Conservation (phyloP, 2,329 filamentous ascomycete species). For the Penicillium glabrum region DNA sequence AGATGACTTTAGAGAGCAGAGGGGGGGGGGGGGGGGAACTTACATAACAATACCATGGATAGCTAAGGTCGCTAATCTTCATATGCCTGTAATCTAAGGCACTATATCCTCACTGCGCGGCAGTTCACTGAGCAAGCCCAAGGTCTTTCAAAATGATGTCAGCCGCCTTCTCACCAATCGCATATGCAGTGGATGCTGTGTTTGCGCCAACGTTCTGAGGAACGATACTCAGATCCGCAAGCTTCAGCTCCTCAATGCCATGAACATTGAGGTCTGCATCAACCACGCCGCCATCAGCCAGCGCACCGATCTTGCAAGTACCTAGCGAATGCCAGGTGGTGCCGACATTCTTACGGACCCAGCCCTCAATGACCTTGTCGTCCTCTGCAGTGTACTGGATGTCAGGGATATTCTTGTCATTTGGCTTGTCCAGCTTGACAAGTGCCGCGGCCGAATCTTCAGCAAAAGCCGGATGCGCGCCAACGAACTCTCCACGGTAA, state of each 20-base stretch:
- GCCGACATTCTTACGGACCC: background rate
- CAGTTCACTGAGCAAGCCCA: background rate
- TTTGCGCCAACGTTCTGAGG: background rate
- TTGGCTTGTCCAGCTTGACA: slow-evolving; percentile 1
- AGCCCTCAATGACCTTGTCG: background rate
- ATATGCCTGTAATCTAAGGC: background rate
- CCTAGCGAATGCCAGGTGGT: background rate
- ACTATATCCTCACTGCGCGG: background rate
- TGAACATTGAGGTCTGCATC: background rate
- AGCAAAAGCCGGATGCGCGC: background rate
- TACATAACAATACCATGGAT: too few species aligned
- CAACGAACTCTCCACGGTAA: background rate
- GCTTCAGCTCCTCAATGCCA: background rate
- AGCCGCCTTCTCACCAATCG: slow-evolving; percentile 1
- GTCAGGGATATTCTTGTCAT: background rate
- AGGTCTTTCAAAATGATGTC: background rate
- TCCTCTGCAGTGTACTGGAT: background rate
- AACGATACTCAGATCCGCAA: background rate
- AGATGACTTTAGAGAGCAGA: too few species aligned
- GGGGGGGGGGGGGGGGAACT: too few species aligned
- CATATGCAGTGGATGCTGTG: background rate
- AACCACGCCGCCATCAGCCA: background rate
- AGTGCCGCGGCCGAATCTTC: background rate
- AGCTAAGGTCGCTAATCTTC: too few species aligned
- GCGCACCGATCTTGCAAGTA: background rate